These are phyloP conservation scores for Remersonia thermophila DNA, from an alignment of 2,329 filamentous ascomycete species.

Conservation along the genomic window DNA sequence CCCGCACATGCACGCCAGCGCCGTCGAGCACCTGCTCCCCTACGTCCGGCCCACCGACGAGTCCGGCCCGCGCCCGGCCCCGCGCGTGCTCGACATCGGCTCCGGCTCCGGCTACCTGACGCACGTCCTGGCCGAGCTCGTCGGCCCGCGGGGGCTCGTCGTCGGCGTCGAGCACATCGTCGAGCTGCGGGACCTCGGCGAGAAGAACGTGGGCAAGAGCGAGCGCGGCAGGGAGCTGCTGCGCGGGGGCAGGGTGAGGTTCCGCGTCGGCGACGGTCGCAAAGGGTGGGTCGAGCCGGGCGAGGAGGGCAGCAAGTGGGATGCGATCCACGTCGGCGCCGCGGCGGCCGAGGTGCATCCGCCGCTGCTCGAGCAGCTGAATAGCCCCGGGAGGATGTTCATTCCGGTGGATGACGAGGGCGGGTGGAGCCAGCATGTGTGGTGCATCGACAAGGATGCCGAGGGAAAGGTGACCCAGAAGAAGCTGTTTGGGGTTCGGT, in stretches of 20 bases:
- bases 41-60: constrained; percentile 27
- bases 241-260: constrained; percentile 51
- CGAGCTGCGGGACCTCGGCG: constrained; percentile 49
- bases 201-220: constrained; percentile 53
- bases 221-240: constrained; percentile 47
- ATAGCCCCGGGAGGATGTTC: constrained; percentile 67
- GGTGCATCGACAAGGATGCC: constrained; percentile 59
- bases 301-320: constrained; percentile 49
- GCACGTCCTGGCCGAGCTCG: constrained; percentile 72
- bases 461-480: constrained; percentile 48
- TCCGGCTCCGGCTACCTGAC: constrained; percentile 75
- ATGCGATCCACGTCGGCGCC: constrained; percentile 92
- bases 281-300: constrained; percentile 45
- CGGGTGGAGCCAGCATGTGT: constrained; percentile 50
- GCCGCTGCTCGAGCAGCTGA: constrained; percentile 64
- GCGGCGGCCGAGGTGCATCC: constrained; percentile 63
- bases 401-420: constrained; percentile 55
- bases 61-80: constrained; percentile 17
- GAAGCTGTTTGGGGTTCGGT: constrained; percentile 58
- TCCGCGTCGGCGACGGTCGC: constrained; percentile 64
- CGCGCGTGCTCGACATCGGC: constrained; percentile 59
- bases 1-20: constrained; percentile 49
- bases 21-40: constrained; percentile 36
- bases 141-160: constrained; percentile 40
- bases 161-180: constrained; percentile 66